Percentiles rank a stretch among this genome's conserved stretches.
These are phyloP conservation scores for Candida pseudocylindracea DNA, from an alignment of 1,139 yeast species.

Conservation along the genomic window DNA sequence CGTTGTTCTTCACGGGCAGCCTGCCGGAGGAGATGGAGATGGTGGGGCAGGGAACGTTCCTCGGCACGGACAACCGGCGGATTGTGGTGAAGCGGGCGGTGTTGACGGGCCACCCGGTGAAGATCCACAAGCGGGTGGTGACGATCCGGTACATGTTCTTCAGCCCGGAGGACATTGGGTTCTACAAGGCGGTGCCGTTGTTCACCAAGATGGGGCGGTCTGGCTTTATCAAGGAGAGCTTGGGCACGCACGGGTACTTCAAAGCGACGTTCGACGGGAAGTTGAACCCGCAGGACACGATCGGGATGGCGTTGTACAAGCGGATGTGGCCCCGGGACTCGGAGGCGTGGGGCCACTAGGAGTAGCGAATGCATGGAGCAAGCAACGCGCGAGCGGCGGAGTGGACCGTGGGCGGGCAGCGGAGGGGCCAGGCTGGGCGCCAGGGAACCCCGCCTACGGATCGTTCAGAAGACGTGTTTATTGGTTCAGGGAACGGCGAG, in stretches of 20 bases:
- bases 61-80: constrained; percentile 71
- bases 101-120: constrained; percentile 85
- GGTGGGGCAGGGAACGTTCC: constrained; percentile 77
- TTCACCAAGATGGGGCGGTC: constrained; percentile 84
- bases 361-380: background rate
- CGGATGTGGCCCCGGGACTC: constrained; percentile 61
- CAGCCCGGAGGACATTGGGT: constrained; percentile 70
- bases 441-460: background rate
- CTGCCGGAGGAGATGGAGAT: constrained; percentile 28
- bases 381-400: background rate
- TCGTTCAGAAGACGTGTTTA: background rate
- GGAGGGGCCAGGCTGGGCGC: background rate
- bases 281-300: constrained; percentile 75
- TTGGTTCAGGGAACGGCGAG: background rate
- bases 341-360: background rate
- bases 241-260: constrained; percentile 97
- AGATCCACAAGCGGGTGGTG: constrained; percentile 80
- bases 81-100: constrained; percentile 74
- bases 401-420: background rate
- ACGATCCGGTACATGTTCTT: constrained; percentile 96
- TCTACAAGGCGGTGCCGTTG: constrained; percentile 82
- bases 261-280: constrained; percentile 91
- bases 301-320: constrained; percentile 86
- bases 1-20: constrained; percentile 31
- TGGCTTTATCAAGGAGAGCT: constrained; percentile 82